These are phyloP conservation scores for Laguncularia racemosa DNA, from an alignment of 345 rosid species.

Conservation along the genomic window DNA sequence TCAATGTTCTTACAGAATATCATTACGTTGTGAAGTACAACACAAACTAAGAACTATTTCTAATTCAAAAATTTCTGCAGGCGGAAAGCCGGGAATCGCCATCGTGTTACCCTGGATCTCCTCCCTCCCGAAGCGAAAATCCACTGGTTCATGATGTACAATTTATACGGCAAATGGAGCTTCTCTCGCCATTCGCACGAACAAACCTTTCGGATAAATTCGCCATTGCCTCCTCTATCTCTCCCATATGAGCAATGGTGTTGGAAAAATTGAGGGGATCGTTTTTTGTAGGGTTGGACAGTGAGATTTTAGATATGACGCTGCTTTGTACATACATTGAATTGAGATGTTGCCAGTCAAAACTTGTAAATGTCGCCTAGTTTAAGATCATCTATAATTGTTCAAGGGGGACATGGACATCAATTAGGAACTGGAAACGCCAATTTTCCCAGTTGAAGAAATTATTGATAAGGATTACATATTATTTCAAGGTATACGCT, in stretches of 20 bases:
- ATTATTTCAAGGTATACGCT: too few species aligned
- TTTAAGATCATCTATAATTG: too few species aligned
- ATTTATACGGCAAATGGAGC: conserved; percentile 62
- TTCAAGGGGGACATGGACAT: too few species aligned
- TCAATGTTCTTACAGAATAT: not conserved
- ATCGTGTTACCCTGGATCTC: conserved; percentile 54
- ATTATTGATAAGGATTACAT: too few species aligned
- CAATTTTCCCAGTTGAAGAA: too few species aligned
- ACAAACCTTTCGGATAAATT: conserved; percentile 41
- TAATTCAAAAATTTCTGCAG: conserved; percentile 7
- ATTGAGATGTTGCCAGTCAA: too few species aligned
- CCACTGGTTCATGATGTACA: conserved; percentile 65
- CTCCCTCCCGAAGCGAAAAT: conserved; percentile 67
- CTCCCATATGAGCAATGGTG: conserved; percentile 14
- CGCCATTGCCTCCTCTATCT: conserved; percentile 27
- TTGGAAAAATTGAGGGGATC: too few species aligned
- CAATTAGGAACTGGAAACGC: too few species aligned
- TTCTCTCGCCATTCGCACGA: conserved; percentile 48
- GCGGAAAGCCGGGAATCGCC: conserved; percentile 29
- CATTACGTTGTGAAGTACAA: not conserved
- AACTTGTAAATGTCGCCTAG: too few species aligned
- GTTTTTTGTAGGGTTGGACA: too few species aligned
- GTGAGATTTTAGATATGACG: too few species aligned
- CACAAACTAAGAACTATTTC: not conserved
- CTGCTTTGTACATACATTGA: too few species aligned